These are phyloP conservation scores for Linaria vulgaris DNA, from an alignment of 257 asterid genomes.

Conservation along the genomic window DNA sequence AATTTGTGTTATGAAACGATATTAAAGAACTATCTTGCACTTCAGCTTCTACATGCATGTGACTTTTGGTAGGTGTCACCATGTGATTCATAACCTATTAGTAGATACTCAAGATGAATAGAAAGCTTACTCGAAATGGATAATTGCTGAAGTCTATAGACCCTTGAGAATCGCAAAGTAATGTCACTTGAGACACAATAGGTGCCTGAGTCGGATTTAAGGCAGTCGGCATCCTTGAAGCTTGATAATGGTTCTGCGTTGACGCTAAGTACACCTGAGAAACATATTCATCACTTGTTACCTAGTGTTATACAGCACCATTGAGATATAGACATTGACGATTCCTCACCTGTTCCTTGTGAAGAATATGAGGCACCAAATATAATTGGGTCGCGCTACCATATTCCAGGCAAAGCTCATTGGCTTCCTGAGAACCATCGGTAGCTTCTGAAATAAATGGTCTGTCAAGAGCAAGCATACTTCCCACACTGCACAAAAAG, in stretches of 20 bases:
- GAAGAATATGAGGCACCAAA: conserved; percentile 70
- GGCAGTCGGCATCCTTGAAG: conserved; percentile 50
- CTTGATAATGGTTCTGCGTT: conserved; percentile 74
- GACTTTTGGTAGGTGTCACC: conserved; percentile 8
- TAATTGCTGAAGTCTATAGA: conserved; percentile 79
- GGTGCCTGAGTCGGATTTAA: conserved; percentile 62
- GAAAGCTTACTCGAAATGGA: conserved; percentile 78
- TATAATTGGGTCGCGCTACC: conserved; percentile 88
- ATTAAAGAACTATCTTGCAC: conserved; percentile 12
- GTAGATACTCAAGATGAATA: conserved; percentile 17
- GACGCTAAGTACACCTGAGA: conserved; percentile 68
- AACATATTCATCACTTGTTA: conserved; percentile 18
- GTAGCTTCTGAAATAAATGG: conserved; percentile 65
- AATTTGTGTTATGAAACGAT: neutral
- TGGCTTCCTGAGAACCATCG: conserved; percentile 48
- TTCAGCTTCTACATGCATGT: conserved; percentile 10
- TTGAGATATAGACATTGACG: conserved; percentile 8
- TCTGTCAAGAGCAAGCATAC: conserved; percentile 87
- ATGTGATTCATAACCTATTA: conserved; percentile 13
- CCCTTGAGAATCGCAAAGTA: conserved; percentile 93
- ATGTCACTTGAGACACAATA: conserved; percentile 73
- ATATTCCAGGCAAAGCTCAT: conserved; percentile 69
- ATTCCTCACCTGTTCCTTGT: conserved; percentile 68
- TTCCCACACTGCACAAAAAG: conserved; percentile 70
- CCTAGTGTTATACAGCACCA: conserved; percentile 9